Percentiles rank a stretch among this genome's conserved stretches.
phyloP scores from a whole-genome alignment of 371 early-diverging fungal species.

The Nosema muscidifuracis region DNA sequence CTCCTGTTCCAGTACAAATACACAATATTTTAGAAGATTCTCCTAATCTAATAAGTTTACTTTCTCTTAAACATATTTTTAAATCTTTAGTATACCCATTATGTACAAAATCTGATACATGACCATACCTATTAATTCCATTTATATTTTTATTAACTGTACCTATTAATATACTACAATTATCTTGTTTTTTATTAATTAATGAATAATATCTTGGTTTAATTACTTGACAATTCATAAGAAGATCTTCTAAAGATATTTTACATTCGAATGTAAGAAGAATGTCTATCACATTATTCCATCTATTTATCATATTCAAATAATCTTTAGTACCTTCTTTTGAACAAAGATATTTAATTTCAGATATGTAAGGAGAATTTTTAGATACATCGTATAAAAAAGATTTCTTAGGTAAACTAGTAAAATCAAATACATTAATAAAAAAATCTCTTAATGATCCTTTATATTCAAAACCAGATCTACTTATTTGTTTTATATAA shows the following conservation, averaged over 20 bases:
- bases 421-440: slow-evolving; percentile 49
- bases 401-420: slow-evolving; percentile 52
- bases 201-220: slow-evolving; percentile 62
- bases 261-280: slow-evolving; percentile 47
- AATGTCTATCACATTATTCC: slow-evolving; percentile 56
- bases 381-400: slow-evolving; percentile 41
- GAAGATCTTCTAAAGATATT: slow-evolving; percentile 38
- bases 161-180: slow-evolving; percentile 51
- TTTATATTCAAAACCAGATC: slow-evolving; percentile 33
- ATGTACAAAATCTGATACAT: slow-evolving; percentile 46
- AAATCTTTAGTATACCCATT: background rate
- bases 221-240: slow-evolving; percentile 53
- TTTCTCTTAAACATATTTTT: slow-evolving; percentile 26
- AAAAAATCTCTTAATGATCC: slow-evolving; percentile 56
- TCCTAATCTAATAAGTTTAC: slow-evolving; percentile 35
- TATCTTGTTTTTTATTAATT: slow-evolving; percentile 35
- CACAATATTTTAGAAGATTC: slow-evolving; percentile 19
- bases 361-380: slow-evolving; percentile 6
- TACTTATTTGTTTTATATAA: slow-evolving; percentile 22
- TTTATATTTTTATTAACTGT: slow-evolving; percentile 29
- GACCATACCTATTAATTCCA: slow-evolving; percentile 31
- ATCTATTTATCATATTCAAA: slow-evolving; percentile 32
- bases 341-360: slow-evolving; percentile 52
- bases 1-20: slow-evolving; percentile 61
- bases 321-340: slow-evolving; percentile 58